Conservation (phyloP, 2,329 filamentous ascomycete species). For the Metarhizium robertsii region DNA sequence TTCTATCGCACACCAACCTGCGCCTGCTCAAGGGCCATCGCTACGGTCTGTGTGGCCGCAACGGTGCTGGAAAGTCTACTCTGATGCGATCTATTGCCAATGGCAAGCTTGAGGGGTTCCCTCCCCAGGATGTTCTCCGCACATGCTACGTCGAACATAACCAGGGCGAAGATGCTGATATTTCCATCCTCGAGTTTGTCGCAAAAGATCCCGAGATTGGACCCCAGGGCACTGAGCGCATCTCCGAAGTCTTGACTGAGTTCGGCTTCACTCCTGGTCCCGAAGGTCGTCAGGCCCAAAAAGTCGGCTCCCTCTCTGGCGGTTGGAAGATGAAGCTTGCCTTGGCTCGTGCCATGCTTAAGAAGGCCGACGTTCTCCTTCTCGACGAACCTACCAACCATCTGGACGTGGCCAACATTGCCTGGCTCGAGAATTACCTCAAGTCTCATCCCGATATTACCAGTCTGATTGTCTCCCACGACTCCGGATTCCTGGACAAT, state of each 20-base stretch:
- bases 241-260: conserved; percentile 74
- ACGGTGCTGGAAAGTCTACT: conserved; percentile 97
- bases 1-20: conserved; percentile 92
- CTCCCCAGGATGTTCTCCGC: conserved; percentile 79
- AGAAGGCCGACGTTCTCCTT: conserved; percentile 90
- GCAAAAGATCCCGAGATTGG: conserved; percentile 81
- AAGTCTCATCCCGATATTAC: conserved; percentile 96
- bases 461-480: conserved; percentile 95
- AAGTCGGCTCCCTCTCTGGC: conserved; percentile 89
- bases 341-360: conserved; percentile 89
- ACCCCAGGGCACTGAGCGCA: conserved; percentile 68
- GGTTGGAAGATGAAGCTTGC: conserved; percentile 99
- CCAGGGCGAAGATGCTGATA: conserved; percentile 93
- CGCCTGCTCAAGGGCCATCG: conserved; percentile 92
- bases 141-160: conserved; percentile 99
- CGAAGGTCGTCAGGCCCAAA: conserved; percentile 78
- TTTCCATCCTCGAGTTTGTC: conserved; percentile 91
- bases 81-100: conserved; percentile 94
- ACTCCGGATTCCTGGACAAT: conserved; percentile 93
- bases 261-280: conserved; percentile 91
- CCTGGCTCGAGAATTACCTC: conserved; percentile 91
- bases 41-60: conserved; percentile 93
- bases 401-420: conserved; percentile 90
- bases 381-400: conserved; percentile 99
- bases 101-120: conserved; percentile 95